Evolutionary conservation across 2,329 filamentous ascomycete species (phyloP).

Genomic region (Fusarium sarcochroum): DNA sequence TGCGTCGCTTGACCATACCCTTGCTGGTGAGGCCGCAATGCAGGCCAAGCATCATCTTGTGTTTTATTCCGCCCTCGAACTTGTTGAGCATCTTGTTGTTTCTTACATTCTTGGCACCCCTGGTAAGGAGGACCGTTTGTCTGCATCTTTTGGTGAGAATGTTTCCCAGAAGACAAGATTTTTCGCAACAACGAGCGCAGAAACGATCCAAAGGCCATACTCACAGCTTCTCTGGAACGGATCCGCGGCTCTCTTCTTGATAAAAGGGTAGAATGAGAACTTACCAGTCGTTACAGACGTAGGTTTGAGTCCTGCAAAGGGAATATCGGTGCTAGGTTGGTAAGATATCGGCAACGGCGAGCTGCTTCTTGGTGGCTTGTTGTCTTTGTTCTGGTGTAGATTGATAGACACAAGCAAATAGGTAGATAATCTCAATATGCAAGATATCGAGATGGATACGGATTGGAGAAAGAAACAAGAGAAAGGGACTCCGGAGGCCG

Average conservation of each 20-base stretch:
- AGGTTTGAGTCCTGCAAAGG: not conserved
- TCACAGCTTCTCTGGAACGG: constrained; percentile 9
- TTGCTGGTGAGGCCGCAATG: not conserved
- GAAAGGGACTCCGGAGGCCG: not conserved
- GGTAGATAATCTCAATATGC: not conserved
- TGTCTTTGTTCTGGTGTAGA: constrained; percentile 21
- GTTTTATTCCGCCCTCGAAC: not conserved
- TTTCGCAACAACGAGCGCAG: constrained; percentile 29
- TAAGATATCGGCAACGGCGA: constrained; percentile 4
- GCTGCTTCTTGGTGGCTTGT: constrained; percentile 12
- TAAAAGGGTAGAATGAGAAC: not conserved
- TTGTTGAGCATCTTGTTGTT: not conserved
- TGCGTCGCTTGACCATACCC: not conserved
- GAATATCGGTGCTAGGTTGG: not conserved
- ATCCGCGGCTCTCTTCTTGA: constrained; percentile 11
- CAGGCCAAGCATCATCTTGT: constrained; percentile 3
- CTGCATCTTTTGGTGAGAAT: constrained; percentile 22
- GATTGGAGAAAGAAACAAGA: not conserved
- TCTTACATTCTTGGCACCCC: not conserved
- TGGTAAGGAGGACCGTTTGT: not conserved
- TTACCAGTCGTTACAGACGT: constrained; percentile 12
- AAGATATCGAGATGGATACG: not conserved
- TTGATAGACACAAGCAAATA: not conserved
- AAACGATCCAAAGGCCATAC: constrained; percentile 31
- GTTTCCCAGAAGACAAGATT: constrained; percentile 3